phyloP scores from a whole-genome alignment of 176 grass and related monocot species.

The Musa troglodytarum region DNA sequence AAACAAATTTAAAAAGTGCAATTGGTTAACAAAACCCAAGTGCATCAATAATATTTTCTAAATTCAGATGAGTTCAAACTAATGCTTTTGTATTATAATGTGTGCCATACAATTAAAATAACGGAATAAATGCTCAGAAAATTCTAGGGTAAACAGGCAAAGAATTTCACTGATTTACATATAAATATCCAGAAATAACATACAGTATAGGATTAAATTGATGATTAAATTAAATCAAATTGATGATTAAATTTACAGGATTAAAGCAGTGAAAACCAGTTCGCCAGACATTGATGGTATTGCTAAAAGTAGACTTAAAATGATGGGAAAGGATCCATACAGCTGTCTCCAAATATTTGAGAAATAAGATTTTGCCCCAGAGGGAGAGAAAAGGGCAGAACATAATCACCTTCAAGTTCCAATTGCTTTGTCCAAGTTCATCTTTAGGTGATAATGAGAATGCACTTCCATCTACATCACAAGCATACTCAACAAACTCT shows the following conservation, averaged over 20 bases:
- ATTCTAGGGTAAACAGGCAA: too few relatives aligned
- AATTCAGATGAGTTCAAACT: neutral
- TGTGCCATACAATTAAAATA: too few relatives aligned
- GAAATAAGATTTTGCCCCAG: neutral
- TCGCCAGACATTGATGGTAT: neutral
- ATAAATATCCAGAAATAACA: too few relatives aligned
- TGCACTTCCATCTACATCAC: slow-evolving; percentile 95
- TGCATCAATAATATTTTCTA: neutral
- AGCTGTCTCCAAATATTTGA: neutral
- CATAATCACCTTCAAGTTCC: slow-evolving; percentile 81
- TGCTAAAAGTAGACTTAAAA: neutral
- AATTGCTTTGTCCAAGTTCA: slow-evolving; percentile 82
- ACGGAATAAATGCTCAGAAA: too few relatives aligned
- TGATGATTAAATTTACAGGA: neutral
- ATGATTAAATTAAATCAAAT: too few relatives aligned
- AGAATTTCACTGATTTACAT: too few relatives aligned
- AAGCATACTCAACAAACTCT: slow-evolving; percentile 95
- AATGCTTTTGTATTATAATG: neutral
- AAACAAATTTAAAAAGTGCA: neutral
- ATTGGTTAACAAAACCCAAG: neutral
- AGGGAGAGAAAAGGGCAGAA: neutral
- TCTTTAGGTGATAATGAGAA: slow-evolving; percentile 83
- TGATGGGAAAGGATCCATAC: neutral
- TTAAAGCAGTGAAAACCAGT: neutral
- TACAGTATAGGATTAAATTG: too few relatives aligned